Percentiles rank a stretch among this genome's conserved stretches.
phyloP scores from a whole-genome alignment of 352 stramenopile species.

The Pythium utonaiense region DNA sequence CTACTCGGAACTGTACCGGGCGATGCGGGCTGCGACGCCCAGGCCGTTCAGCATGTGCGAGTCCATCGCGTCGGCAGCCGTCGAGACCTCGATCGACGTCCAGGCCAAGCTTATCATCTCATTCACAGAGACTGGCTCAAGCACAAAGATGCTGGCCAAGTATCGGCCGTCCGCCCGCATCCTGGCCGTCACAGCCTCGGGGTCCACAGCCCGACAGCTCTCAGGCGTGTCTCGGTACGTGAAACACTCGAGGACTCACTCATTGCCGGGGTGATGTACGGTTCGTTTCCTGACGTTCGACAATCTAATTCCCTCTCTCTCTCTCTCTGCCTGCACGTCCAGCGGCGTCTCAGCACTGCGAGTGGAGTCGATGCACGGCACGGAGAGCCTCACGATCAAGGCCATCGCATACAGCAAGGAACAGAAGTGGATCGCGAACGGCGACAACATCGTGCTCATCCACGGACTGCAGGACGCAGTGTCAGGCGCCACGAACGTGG shows the following conservation, averaged over 20 bases:
- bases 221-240: conserved; percentile 73
- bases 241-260: background rate
- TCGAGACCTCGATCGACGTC: conserved; percentile 97
- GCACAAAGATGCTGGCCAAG: conserved; percentile 95
- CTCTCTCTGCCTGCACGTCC: too few relatives aligned
- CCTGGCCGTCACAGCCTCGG: conserved; percentile 85
- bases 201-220: conserved; percentile 63
- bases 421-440: conserved; percentile 71
- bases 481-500: conserved; percentile 81
- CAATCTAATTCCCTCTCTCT: too few relatives aligned
- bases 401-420: conserved; percentile 83
- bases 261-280: too few relatives aligned
- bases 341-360: conserved; percentile 67
- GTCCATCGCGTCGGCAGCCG: conserved; percentile 95
- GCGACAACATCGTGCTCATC: conserved; percentile 88
- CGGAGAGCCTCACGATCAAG: conserved; percentile 83
- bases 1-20: conserved; percentile 67
- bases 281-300: background rate
- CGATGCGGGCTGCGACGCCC: conserved; percentile 39
- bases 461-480: conserved; percentile 86
- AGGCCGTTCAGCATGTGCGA: conserved; percentile 81
- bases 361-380: conserved; percentile 75
- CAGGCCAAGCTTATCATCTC: conserved; percentile 96
- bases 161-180: conserved; percentile 90
- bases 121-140: conserved; percentile 94